Base-by-base conservation (phyloP, 169 alveolate genomes). In the Plasmodium knowlesi region DNA sequence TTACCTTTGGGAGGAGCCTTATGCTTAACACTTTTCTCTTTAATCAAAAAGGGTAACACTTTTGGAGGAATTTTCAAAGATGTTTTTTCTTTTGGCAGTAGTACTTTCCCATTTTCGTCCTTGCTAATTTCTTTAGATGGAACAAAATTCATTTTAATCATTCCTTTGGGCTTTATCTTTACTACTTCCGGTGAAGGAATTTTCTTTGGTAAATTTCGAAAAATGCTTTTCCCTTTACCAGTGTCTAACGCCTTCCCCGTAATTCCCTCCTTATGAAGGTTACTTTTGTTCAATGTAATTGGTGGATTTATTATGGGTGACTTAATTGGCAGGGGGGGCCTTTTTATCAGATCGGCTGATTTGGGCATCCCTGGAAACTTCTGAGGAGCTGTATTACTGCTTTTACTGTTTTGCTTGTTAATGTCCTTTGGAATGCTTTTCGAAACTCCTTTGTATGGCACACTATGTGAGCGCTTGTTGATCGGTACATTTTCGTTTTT, bases 1-100 rank as follows among this genome's bases (percentile, higher is more conserved):
- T 54, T 61, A 10, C 78, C 88, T 71, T 88, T 88, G n/a, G 88
- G 83, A 19, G 94, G 94, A 10, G 88, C 89, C 72, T 88, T 88
- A 32, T 54, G 70, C 22, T 79, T 88, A 57, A 76, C 73, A 80
- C 28, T 57, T 54, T 88, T 88, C 34, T 88, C 89, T 80, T 88
- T 88, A 54, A 54, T 50, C 82, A 88, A 70, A 34, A 79, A 78
- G 70, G 94, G 94, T 3, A 88, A 25, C 19, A 19, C 25, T 79
- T 88, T 88, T 22, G 79, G 86, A 41, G 74, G 28, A 34, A 78
- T 34, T 46, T 79, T 88, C 30, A 78, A 39, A 76, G 81, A 22
- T n/a, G 25, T 22, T 88, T 72, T 88, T 80, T 57, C 89, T 39
- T 83, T 39, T 34, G 30, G n/a, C 22, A 19, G 46, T 19, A 32